Conservation (phyloP, 2,329 filamentous ascomycete genomes). For the Aspergillus brasiliensis region DNA sequence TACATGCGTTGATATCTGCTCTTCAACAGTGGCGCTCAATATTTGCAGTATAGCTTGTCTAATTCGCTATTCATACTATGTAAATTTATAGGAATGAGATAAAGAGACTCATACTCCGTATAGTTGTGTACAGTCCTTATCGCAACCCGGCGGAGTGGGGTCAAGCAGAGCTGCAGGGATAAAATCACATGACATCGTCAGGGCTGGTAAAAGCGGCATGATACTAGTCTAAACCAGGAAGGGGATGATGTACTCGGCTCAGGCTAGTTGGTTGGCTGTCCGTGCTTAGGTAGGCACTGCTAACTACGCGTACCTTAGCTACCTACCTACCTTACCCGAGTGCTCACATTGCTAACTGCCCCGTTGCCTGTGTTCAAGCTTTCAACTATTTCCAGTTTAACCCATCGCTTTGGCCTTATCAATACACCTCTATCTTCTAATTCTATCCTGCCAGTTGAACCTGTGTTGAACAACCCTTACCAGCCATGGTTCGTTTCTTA, state of each 20-base stretch:
- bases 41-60: no score
- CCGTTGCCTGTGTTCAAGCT: neutral
- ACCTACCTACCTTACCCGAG: neutral
- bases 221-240: neutral
- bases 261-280: neutral
- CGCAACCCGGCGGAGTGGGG: no score
- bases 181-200: neutral
- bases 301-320: neutral
- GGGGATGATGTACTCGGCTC: neutral
- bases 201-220: neutral
- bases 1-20: no score
- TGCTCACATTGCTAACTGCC: neutral
- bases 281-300: neutral
- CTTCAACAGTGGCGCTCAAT: no score
- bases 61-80: no score
- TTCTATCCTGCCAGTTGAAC: neutral
- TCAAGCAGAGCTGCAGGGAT: no score
- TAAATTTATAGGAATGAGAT: no score
- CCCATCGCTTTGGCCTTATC: neutral
- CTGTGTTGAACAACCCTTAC: neutral
- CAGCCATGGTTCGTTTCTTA: slow-evolving; percentile 25
- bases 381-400: neutral
- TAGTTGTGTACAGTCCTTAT: no score
- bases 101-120: no score
- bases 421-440: neutral